Conservation (phyloP, 371 early-diverging fungal genomes). For the Caulochytrium protostelioides region DNA sequence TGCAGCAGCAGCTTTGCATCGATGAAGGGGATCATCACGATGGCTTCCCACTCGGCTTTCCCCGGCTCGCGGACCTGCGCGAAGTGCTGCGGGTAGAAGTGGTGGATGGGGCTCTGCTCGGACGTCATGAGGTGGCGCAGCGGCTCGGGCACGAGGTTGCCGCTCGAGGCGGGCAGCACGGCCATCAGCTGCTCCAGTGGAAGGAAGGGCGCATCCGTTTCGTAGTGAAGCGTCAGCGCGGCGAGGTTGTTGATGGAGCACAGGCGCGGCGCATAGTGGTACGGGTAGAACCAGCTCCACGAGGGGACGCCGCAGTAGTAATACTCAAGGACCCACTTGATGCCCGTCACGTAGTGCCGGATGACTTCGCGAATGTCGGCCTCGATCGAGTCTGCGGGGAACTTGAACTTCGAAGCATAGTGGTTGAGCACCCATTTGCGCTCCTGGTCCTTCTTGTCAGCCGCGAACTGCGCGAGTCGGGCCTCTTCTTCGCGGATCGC, state of each 20-base stretch:
- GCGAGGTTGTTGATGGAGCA: constrained; percentile 2
- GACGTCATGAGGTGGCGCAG: constrained; percentile 27
- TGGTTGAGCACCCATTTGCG: not conserved
- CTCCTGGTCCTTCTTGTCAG: not conserved
- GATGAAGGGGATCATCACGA: constrained; percentile 34
- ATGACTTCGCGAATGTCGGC: constrained; percentile 23
- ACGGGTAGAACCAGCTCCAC: constrained; percentile 97
- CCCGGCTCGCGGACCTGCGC: constrained; percentile 43
- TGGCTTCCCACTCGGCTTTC: constrained; percentile 40
- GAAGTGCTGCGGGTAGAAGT: constrained; percentile 38
- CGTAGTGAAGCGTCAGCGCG: constrained; percentile 13
- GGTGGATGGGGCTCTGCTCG: constrained; percentile 19
- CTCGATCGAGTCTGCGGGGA: not conserved
- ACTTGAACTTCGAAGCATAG: not conserved
- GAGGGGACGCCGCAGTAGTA: constrained; percentile 87
- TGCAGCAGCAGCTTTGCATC: constrained; percentile 20
- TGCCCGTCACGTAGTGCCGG: constrained; percentile 63
- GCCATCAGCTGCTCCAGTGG: constrained; percentile 49
- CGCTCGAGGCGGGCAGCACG: constrained; percentile 34
- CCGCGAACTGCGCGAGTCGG: too few relatives aligned
- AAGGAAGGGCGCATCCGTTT: constrained; percentile 22
- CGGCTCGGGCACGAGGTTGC: constrained; percentile 19
- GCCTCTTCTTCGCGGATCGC: too few relatives aligned
- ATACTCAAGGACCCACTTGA: constrained; percentile 94
- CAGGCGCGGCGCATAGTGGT: constrained; percentile 42